Base-by-base conservation (phyloP, 495 filamentous ascomycete species). In the Aspergillus campestris region DNA sequence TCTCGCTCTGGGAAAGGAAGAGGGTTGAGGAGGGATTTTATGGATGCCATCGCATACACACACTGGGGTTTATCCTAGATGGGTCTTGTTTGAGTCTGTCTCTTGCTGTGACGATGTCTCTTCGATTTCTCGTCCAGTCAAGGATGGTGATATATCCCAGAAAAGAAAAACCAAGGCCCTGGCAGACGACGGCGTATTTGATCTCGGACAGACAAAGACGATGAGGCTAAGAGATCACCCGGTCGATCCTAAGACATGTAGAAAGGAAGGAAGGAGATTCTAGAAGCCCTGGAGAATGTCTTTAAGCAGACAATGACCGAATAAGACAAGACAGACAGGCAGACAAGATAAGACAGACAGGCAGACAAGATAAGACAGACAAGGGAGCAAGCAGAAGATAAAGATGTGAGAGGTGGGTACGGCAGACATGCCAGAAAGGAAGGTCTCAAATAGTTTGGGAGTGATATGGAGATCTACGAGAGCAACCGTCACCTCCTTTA, bases 1-100 rank as follows among this genome's bases (percentile, higher is more conserved):
- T 38, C 42, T 9, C 31, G 28, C 34, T 42, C 42, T 30, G 53
- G 9, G 33, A 13, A 10, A 2, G 41, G 57, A 8, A 55, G 28
- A 8, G 55, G 55, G 41, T 57, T 58, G 18, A 58, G 55, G 6
- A 60, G 42, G 15, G 55, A 57, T 38, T 53, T 42, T 45, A 60
- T 58, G 18, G 57, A 60, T 11, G 55, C 55, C 57, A 58, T 60
- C 2, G 11, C 11, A n/a, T 13, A 8, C 27, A 8, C 5, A 7
- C 4, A 15, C 8, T 9, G 27, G 12, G 14, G 8, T 33, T 43
- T 11, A 32, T 15, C 33, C n/a, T 33, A 11, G n/a, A 7, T 18
- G 11, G 24, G 32, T 10, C 12, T 11, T 12, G n/a, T 7, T 33
- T 28, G 8, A 7, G 10, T 18, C 30, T 34, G 15, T 7, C 34